These are phyloP conservation scores for Wickerhamiella musiphila DNA, from an alignment of 805 yeast genomes.

Conservation along the genomic window DNA sequence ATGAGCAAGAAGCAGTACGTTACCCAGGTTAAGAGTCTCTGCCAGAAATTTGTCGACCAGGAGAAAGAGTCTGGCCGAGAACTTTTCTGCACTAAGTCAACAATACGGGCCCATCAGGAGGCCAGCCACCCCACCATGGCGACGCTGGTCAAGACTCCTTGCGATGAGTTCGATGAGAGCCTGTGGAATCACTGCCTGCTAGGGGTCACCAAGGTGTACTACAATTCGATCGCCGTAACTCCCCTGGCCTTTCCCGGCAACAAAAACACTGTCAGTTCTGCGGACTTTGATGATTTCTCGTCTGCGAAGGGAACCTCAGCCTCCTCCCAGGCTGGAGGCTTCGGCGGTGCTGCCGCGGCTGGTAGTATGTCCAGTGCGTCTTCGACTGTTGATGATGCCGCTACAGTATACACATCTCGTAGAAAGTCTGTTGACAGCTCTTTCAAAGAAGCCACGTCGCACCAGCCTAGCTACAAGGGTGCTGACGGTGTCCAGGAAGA, in stretches of 20 bases:
- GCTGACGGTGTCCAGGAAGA: conserved; percentile 1
- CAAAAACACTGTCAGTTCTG: no score
- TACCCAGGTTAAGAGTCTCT: background rate
- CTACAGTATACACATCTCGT: conserved; percentile 4
- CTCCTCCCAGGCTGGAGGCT: background rate
- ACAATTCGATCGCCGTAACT: conserved; percentile 4
- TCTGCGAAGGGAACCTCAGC: no score
- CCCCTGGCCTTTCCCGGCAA: conserved; percentile 6
- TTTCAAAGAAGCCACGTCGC: no score
- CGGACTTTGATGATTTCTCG: no score
- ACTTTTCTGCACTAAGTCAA: background rate
- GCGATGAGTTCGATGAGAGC: conserved; percentile 3
- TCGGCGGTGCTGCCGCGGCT: background rate
- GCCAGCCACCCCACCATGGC: conserved; percentile 7
- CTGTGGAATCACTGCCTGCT: conserved; percentile 5
- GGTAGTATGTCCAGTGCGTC: background rate
- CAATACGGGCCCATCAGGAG: conserved; percentile 3
- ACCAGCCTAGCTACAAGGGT: no score
- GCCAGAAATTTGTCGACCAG: background rate
- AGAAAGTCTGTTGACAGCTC: conserved; percentile 3
- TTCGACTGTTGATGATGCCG: background rate
- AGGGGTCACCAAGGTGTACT: conserved; percentile 4
- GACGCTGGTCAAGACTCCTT: conserved; percentile 8
- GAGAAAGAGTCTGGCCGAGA: background rate
- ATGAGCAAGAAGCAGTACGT: conserved; percentile 30